These are phyloP conservation scores for Populus alba DNA, from an alignment of 345 rosid genomes.

Conservation along the genomic window DNA sequence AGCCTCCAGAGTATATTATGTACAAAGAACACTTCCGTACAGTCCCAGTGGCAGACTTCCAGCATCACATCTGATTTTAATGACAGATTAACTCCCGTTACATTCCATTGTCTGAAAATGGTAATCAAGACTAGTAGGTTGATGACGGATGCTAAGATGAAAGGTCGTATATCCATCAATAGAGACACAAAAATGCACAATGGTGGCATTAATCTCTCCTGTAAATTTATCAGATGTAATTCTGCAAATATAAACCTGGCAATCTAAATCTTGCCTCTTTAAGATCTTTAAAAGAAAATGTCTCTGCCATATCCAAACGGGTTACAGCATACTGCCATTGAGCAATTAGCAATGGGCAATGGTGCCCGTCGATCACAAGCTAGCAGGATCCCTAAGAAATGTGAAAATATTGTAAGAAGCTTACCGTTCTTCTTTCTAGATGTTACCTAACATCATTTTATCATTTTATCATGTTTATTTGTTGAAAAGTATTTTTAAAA, in stretches of 20 bases:
- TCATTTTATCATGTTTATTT: conserved; percentile 25
- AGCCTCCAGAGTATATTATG: not conserved
- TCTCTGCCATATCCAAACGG: conserved; percentile 64
- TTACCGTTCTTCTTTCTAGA: not conserved
- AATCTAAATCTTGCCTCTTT: conserved; percentile 48
- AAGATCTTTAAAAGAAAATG: conserved; percentile 62
- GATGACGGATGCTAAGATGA: not conserved
- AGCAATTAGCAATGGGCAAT: conserved; percentile 78
- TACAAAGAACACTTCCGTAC: not conserved
- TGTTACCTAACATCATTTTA: conserved; percentile 72
- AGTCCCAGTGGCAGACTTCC: not conserved
- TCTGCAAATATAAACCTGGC: not conserved
- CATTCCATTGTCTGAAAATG: not conserved
- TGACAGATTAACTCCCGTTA: not conserved
- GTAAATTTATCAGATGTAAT: not conserved
- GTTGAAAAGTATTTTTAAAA: too few species aligned
- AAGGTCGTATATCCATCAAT: not conserved
- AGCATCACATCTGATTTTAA: not conserved
- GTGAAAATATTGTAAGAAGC: not conserved
- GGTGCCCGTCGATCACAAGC: conserved; percentile 51
- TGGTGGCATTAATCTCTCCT: not conserved
- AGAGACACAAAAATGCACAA: too few species aligned
- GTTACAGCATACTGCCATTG: conserved; percentile 90
- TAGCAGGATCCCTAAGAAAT: not conserved
- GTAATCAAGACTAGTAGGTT: not conserved